Evolutionary conservation across 177 flowering plant genomes (phyloP).

Genomic region (Vitis hybrid): DNA sequence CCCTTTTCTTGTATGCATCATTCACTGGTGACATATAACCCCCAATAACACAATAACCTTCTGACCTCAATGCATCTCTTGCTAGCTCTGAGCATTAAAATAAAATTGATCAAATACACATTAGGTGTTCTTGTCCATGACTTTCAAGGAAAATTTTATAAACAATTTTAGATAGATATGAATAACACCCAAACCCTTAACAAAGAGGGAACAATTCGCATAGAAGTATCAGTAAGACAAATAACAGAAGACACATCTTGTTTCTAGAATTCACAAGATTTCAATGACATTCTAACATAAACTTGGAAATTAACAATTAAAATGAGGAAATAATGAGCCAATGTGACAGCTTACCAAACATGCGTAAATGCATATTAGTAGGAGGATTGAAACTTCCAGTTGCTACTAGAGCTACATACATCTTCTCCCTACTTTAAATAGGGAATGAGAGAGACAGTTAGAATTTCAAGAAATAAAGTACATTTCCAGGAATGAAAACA

Average conservation of each 20-base stretch:
- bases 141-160: no score
- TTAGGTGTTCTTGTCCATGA: no score
- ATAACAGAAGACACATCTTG: no score
- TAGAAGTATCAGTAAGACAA: no score
- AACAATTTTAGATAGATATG: no score
- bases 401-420: slow-evolving; percentile 64
- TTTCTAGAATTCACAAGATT: no score
- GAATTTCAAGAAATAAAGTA: not conserved
- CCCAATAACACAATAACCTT: slow-evolving; percentile 76
- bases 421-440: slow-evolving; percentile 30
- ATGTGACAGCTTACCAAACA: slow-evolving; percentile 63
- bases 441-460: not conserved
- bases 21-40: slow-evolving; percentile 94
- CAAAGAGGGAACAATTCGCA: no score
- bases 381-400: slow-evolving; percentile 99
- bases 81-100: slow-evolving; percentile 63
- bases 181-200: no score
- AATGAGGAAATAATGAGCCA: no score
- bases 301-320: no score
- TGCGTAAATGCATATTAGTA: slow-evolving; percentile 83
- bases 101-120: not conserved
- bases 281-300: no score
- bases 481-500: no score
- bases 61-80: slow-evolving; percentile 70
- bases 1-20: slow-evolving; percentile 86